Conservation (phyloP, 2,329 filamentous ascomycete genomes). For the Paecilomyces variotii region DNA sequence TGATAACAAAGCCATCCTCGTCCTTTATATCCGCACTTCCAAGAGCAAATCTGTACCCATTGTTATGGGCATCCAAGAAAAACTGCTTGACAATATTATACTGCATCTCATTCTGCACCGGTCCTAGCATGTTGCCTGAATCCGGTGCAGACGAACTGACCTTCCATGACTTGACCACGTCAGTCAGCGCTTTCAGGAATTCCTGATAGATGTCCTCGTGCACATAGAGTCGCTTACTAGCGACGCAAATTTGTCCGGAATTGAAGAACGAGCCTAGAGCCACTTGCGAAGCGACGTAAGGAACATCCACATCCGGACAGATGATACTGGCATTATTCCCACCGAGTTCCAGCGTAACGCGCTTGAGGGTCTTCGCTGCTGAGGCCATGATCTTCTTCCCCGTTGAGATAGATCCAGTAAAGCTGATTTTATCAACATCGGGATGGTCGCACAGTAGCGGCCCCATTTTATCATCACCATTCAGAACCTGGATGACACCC, state of each 20-base stretch:
- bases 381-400: conserved; percentile 44
- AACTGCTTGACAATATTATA: conserved; percentile 49
- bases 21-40: conserved; percentile 35
- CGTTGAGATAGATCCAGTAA: conserved; percentile 49
- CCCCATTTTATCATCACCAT: conserved; percentile 48
- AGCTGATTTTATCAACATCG: conserved; percentile 50
- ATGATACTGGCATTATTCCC: conserved; percentile 51
- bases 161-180: conserved; percentile 19
- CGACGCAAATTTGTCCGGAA: conserved; percentile 48
- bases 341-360: conserved; percentile 46
- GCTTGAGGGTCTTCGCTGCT: conserved; percentile 46
- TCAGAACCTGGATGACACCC: conserved; percentile 50
- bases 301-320: conserved; percentile 46
- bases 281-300: conserved; percentile 19
- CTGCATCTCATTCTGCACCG: conserved; percentile 55
- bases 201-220: conserved; percentile 46
- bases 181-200: conserved; percentile 41
- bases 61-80: conserved; percentile 47
- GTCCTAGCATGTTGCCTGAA: conserved; percentile 47
- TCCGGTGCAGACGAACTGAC: conserved; percentile 16
- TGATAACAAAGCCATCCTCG: conserved; percentile 45
- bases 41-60: conserved; percentile 43
- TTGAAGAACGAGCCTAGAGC: conserved; percentile 45
- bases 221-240: conserved; percentile 50
- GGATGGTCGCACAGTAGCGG: conserved; percentile 47